Evolutionary conservation across 1,139 yeast species (phyloP).

Genomic region (Nakaseomyces sp.): DNA sequence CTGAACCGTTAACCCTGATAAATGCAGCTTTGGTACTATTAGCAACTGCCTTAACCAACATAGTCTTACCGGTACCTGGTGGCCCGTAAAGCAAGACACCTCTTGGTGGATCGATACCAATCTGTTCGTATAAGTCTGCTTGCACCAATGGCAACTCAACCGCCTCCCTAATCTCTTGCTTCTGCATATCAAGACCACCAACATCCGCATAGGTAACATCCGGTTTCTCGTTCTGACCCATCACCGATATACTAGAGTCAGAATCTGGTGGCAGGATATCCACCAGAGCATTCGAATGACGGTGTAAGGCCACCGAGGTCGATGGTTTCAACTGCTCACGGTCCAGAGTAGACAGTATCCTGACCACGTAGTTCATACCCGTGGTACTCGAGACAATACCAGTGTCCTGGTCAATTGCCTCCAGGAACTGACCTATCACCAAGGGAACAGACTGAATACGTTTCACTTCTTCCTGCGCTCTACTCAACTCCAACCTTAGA

Average conservation of each 20-base stretch:
- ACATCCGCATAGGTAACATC: conserved; percentile 80
- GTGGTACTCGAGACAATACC: conserved; percentile 97
- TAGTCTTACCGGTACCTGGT: conserved; percentile 98
- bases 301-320: conserved; percentile 92
- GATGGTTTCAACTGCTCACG: conserved; percentile 91
- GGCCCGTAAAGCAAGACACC: conserved; percentile 97
- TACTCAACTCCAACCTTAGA: conserved; percentile 81
- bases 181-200: conserved; percentile 98
- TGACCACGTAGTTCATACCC: conserved; percentile 93
- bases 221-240: conserved; percentile 89
- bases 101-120: conserved; percentile 98
- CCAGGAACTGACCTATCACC: conserved; percentile 95
- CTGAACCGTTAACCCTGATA: conserved; percentile 95
- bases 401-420: conserved; percentile 92
- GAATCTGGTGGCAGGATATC: conserved; percentile 98
- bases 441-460: conserved; percentile 95
- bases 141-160: conserved; percentile 95
- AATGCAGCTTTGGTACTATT: conserved; percentile 92
- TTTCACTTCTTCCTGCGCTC: conserved; percentile 98
- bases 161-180: conserved; percentile 97
- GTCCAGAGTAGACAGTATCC: conserved; percentile 88
- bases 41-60: conserved; percentile 98
- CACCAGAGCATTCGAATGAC: conserved; percentile 95
- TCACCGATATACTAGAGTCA: conserved; percentile 89
- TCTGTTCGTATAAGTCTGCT: conserved; percentile 90